Percentiles rank a stretch among this genome's conserved stretches.
These are phyloP conservation scores for Chlorella ohadii DNA, from an alignment of 139 green algal species.

Conservation along the genomic window DNA sequence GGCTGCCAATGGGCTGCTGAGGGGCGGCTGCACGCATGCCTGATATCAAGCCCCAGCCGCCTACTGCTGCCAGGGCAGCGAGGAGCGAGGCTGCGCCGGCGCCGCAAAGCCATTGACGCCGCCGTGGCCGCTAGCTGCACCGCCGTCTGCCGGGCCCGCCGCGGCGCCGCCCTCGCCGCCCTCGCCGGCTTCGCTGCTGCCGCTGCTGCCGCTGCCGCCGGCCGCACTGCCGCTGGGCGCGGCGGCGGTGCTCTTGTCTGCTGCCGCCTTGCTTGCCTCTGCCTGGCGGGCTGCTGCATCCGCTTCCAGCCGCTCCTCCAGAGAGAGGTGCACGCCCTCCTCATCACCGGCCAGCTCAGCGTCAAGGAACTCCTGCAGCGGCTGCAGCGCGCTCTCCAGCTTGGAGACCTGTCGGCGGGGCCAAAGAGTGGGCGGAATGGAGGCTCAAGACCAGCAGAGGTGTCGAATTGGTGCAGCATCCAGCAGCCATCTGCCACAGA, in stretches of 20 bases:
- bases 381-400: constrained; percentile 34
- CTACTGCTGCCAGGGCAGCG: constrained; percentile 16
- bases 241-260: background rate
- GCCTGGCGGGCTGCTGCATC: background rate
- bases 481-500: too few relatives aligned
- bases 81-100: too few relatives aligned
- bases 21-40: background rate
- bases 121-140: background rate
- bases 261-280: background rate
- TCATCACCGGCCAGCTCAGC: background rate
- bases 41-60: background rate
- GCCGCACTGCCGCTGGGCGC: background rate
- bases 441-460: too few relatives aligned
- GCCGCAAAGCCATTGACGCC: too few relatives aligned
- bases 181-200: background rate
- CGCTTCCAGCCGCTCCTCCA: background rate
- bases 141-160: background rate
- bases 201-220: background rate
- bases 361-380: constrained; percentile 31
- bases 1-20: background rate
- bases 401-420: background rate
- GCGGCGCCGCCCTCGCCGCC: background rate
- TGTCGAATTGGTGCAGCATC: too few relatives aligned
- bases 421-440: too few relatives aligned
- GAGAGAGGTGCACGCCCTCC: background rate